These are phyloP conservation scores for Brassica nigra DNA, from an alignment of 345 rosid genomes.

Conservation along the genomic window DNA sequence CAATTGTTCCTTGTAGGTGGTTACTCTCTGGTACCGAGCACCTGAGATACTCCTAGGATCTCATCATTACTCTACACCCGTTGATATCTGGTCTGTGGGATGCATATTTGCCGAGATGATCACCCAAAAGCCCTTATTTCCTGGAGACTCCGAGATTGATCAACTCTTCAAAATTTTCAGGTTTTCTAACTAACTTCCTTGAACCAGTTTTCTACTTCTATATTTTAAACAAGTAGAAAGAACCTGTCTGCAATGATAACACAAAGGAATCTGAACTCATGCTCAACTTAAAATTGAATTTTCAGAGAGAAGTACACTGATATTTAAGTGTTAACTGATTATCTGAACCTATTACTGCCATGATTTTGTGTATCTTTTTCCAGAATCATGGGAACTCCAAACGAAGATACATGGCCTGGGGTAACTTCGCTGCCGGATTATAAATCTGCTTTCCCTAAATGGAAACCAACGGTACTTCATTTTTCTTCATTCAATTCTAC, in stretches of 20 bases:
- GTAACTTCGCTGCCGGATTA: slow-evolving; percentile 91
- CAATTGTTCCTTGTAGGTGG: slow-evolving; percentile 61
- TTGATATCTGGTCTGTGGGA: slow-evolving; percentile 99
- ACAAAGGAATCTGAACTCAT: neutral
- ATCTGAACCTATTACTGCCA: neutral
- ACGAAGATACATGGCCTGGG: slow-evolving; percentile 91
- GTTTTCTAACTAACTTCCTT: slow-evolving; percentile 40
- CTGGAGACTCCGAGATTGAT: slow-evolving; percentile 99
- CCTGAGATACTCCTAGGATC: slow-evolving; percentile 98
- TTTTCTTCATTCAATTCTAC: neutral
- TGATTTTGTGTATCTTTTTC: neutral
- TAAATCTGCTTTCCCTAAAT: slow-evolving; percentile 90
- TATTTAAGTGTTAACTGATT: slow-evolving; percentile 2
- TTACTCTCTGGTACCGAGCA: slow-evolving; percentile 98
- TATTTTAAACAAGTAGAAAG: neutral
- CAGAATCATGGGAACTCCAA: slow-evolving; percentile 91
- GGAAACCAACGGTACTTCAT: slow-evolving; percentile 73
- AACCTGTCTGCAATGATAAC: slow-evolving; percentile 3
- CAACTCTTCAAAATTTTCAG: slow-evolving; percentile 96
- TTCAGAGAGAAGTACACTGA: neutral
- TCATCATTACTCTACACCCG: slow-evolving; percentile 95
- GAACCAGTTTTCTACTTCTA: neutral
- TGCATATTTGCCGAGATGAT: slow-evolving; percentile 99
- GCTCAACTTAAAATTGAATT: neutral
- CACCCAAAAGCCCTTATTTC: slow-evolving; percentile 87